These are phyloP conservation scores for Monosporozyma aerobia DNA, from an alignment of 805 yeast species.

Conservation along the genomic window DNA sequence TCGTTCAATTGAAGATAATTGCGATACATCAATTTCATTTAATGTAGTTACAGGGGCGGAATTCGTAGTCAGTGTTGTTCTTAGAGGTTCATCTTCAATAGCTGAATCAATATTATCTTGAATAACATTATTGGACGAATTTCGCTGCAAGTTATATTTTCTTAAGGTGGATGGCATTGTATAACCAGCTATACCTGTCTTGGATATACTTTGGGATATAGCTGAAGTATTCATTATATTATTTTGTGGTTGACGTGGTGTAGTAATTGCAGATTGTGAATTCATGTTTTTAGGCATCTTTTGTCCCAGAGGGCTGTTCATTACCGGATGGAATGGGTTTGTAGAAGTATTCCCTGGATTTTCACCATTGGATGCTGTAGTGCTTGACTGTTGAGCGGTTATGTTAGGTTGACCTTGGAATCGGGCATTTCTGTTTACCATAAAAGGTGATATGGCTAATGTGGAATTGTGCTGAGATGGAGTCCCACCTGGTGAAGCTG, in stretches of 20 bases:
- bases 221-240: conserved; percentile 9
- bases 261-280: conserved; percentile 30
- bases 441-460: conserved; percentile 60
- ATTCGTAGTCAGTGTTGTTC: conserved; percentile 15
- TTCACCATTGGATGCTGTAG: neutral
- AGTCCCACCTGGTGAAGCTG: conserved; percentile 24
- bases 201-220: conserved; percentile 19
- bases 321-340: conserved; percentile 8
- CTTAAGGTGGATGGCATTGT: conserved; percentile 26
- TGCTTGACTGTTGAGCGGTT: conserved; percentile 5
- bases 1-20: conserved; percentile 66
- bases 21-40: conserved; percentile 21
- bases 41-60: conserved; percentile 12
- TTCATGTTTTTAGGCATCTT: conserved; percentile 8
- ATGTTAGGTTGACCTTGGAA: conserved; percentile 4
- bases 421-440: conserved; percentile 31
- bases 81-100: neutral
- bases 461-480: conserved; percentile 66
- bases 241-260: conserved; percentile 32
- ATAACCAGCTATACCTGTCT: conserved; percentile 22
- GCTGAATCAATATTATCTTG: conserved; percentile 1
- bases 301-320: conserved; percentile 23
- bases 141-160: conserved; percentile 19
- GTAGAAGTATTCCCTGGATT: neutral
- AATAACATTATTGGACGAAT: neutral